A percentile compares a stretch with the other conserved stretches of the same genome.
Evolutionary conservation across 2,329 filamentous ascomycete genomes (phyloP).

Genomic region (Hypoxylon sp.): DNA sequence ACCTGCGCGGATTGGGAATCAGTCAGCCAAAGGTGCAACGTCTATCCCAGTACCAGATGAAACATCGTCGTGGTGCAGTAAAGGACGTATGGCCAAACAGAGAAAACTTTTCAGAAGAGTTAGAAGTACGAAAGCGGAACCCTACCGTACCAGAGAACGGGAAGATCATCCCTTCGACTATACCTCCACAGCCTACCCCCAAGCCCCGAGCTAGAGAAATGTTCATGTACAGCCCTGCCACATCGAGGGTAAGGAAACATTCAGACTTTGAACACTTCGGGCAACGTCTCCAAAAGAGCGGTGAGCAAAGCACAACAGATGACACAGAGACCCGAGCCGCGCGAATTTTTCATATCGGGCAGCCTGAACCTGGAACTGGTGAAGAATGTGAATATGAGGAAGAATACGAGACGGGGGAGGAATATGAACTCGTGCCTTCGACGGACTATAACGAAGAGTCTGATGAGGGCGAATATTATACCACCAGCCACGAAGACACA

Average conservation of each 20-base stretch:
- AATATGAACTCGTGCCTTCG: slow-evolving; percentile 2
- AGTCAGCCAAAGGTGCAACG: slow-evolving; percentile 16
- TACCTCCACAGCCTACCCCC: slow-evolving; percentile 8
- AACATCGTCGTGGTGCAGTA: slow-evolving; percentile 17
- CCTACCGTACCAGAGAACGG: slow-evolving; percentile 5
- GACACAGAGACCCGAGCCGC: background rate
- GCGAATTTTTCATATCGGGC: background rate
- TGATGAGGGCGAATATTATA: slow-evolving; percentile 1
- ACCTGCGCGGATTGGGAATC: background rate
- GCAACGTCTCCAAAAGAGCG: slow-evolving; percentile 9
- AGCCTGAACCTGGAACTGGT: background rate
- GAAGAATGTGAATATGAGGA: slow-evolving; percentile 22
- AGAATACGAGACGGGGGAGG: slow-evolving; percentile 23
- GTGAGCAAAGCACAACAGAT: background rate
- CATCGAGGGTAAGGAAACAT: slow-evolving; percentile 34
- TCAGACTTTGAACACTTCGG: slow-evolving; percentile 50
- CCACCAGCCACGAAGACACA: background rate
- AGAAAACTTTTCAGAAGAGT: slow-evolving; percentile 49
- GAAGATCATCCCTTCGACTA: slow-evolving; percentile 12
- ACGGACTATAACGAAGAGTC: background rate
- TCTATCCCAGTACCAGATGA: slow-evolving; percentile 21
- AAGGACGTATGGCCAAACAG: slow-evolving; percentile 52
- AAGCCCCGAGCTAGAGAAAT: slow-evolving; percentile 2
- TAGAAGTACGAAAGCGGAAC: slow-evolving; percentile 21
- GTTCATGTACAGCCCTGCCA: slow-evolving; percentile 4